phyloP scores from a whole-genome alignment of 2,329 filamentous ascomycete species.

The Xylariaceae sp. region DNA sequence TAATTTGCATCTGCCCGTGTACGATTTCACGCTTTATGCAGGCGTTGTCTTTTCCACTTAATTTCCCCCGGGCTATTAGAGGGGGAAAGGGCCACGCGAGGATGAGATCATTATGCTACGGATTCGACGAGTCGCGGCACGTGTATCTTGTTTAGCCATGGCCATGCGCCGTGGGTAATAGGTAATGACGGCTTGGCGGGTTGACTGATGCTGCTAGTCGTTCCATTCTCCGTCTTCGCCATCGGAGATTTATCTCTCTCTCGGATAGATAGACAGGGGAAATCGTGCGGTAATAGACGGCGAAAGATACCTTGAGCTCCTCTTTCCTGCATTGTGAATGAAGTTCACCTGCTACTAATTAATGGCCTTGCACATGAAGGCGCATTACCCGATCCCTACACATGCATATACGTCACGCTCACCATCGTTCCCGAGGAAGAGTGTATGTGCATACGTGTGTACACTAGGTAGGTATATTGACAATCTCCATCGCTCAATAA shows the following conservation, averaged over 20 bases:
- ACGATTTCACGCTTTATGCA: constrained; percentile 11
- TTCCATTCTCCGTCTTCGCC: not conserved
- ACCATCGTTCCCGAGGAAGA: too few relatives aligned
- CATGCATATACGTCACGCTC: too few relatives aligned
- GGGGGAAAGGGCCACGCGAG: not conserved
- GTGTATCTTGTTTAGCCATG: not conserved
- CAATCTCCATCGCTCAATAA: not conserved
- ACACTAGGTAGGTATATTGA: not conserved
- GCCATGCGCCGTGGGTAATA: not conserved
- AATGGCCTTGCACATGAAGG: not conserved
- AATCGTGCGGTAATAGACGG: constrained; percentile 7
- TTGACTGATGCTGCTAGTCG: not conserved
- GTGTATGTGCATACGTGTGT: not conserved
- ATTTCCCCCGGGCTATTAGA: not conserved
- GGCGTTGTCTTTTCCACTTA: constrained; percentile 6
- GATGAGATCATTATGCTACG: not conserved
- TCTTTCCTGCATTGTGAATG: not conserved
- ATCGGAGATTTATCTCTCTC: not conserved
- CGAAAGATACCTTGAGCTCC: constrained; percentile 8
- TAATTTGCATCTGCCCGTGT: constrained; percentile 1
- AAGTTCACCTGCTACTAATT: not conserved
- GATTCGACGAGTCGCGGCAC: not conserved
- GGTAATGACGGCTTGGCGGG: not conserved
- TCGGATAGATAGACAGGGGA: constrained; percentile 5
- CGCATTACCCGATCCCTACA: too few relatives aligned